Evolutionary conservation across 2,329 filamentous ascomycete species (phyloP), one percentile per base, ranked within the genome.

Genomic region (Penicillium sp.): DNA sequence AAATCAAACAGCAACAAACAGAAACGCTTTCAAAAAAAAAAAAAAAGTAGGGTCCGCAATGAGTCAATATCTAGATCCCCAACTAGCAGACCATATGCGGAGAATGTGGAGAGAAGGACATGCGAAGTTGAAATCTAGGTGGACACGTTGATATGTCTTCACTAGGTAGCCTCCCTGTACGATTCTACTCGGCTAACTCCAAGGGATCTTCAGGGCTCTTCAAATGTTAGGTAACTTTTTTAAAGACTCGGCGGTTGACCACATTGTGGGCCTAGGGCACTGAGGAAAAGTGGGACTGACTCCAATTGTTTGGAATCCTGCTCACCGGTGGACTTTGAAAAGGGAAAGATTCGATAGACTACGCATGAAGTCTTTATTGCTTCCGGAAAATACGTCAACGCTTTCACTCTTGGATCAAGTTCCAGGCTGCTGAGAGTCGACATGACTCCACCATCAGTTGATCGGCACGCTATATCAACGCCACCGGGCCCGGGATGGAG

Each of bases 221-320:
- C 15, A 34, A 2, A 18, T 42, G 6, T 48, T 52, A 39, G 10
- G 58, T 23, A 56, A 38, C 0, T 61, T 60, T 31, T 9, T 34
- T 33, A 18, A 34, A 34, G 29, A 5, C 31, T 34, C 31, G 31
- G 31, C 31, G 31, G 15, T 34, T 34, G 31, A 34, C 16, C 31
- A n/a, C 13, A 8, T 34, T 34, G 31, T 34, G 31, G 31, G 31
- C 31, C 31, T 34, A 34, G 31, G 31, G 31, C 31, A 34, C 12
- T 33, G 29, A 33, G 29, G 29, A 33, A 33, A 34, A 34, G 31
- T 34, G 31, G 31, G 15, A n/a, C 31, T 34, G 31, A n/a, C 13
- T 34, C 15, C 31, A 34, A 34, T 34, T n/a, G 31, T 34, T 34
- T 34, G n/a, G 31, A 2, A 34, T 34, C 31, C 13, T n/a, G 31